phyloP scores from a whole-genome alignment of 805 yeast genomes.

The Candida morakotiae region DNA sequence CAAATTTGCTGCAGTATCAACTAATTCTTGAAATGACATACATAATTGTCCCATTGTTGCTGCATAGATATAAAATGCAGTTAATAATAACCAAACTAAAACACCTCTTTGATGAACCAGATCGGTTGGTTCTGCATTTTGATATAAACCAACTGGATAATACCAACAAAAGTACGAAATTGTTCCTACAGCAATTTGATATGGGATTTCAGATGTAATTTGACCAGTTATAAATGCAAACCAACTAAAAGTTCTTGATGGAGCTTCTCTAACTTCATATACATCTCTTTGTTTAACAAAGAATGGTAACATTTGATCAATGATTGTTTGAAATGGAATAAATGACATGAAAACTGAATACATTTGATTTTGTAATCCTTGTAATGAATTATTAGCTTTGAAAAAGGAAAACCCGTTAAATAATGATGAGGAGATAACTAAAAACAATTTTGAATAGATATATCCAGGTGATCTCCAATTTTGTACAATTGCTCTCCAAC shows the following conservation, averaged over 20 bases:
- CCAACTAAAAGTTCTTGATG: slow-evolving; percentile 44
- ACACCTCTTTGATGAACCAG: slow-evolving; percentile 14
- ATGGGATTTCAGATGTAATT: slow-evolving; percentile 43
- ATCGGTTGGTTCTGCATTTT: slow-evolving; percentile 51
- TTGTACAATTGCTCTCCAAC: slow-evolving; percentile 21
- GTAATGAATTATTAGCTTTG: slow-evolving; percentile 56
- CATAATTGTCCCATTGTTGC: slow-evolving; percentile 58
- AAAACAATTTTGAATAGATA: slow-evolving; percentile 55
- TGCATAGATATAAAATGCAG: slow-evolving; percentile 3
- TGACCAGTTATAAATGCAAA: slow-evolving; percentile 37
- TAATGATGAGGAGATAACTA: slow-evolving; percentile 52
- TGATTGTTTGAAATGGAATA: slow-evolving; percentile 34
- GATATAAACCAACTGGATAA: slow-evolving; percentile 51
- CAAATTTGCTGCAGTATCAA: slow-evolving; percentile 59
- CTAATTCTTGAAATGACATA: slow-evolving; percentile 3
- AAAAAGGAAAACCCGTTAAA: slow-evolving; percentile 72
- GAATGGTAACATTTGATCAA: slow-evolving; percentile 39
- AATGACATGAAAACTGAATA: slow-evolving; percentile 45
- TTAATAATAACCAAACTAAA: slow-evolving; percentile 2
- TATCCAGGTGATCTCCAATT: slow-evolving; percentile 61
- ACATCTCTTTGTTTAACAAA: slow-evolving; percentile 37
- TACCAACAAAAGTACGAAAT: slow-evolving; percentile 45
- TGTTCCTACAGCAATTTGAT: slow-evolving; percentile 43
- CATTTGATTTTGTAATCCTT: slow-evolving; percentile 63
- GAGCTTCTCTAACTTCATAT: slow-evolving; percentile 39